Base-by-base conservation (phyloP, 345 rosid genomes). In the Abelmoschus esculentus region DNA sequence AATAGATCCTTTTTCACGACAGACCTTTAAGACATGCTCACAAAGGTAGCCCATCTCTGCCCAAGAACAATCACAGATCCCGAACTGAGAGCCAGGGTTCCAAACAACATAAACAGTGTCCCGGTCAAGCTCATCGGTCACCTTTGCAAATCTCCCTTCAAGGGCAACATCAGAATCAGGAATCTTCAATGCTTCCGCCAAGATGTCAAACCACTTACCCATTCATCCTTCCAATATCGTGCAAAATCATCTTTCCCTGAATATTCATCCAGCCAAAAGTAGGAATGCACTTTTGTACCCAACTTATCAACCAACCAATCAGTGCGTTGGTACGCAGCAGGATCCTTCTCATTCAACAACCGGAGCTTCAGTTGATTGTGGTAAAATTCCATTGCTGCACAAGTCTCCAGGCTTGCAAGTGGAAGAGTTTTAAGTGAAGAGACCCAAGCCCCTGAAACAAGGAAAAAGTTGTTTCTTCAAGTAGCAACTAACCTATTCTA, bases 231-330 rank as follows among this genome's bases (percentile, higher is more conserved):
- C 86, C 87, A 80, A 73, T 90, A 95, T 75, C 96, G 81, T 15
- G 90, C 73, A 81, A 88, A 95, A 75, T 83, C 69, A 70, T 88
- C 93, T 75, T 87, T 91, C 69, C 78, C 99, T 0, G 96, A 81
- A 79, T 87, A 91, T 64, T 84, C 96, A 80, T 95, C 99, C 32
- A 91, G 96, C 99, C 99, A 90, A 78, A 91, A 88, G 81, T 91
- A 90, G 36, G 97, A 84, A 83, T 95, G 93, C 67, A 90, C 96
- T 80, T 90, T 87, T 13, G 92, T 95, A 57, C 84, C 96, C 85
- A 95, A 78, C 86, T 88, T 95, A 79, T 91, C 87, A 15, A 90
- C 96, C 81, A 95, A 77, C 99, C 98, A 95, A 86, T 95, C 99
- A 75, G 88, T 79, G 55, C 92, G 93, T 66, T 87, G 88, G 76